Conservation (phyloP, 2,329 filamentous ascomycete species). For the Didymella arachidicola region DNA sequence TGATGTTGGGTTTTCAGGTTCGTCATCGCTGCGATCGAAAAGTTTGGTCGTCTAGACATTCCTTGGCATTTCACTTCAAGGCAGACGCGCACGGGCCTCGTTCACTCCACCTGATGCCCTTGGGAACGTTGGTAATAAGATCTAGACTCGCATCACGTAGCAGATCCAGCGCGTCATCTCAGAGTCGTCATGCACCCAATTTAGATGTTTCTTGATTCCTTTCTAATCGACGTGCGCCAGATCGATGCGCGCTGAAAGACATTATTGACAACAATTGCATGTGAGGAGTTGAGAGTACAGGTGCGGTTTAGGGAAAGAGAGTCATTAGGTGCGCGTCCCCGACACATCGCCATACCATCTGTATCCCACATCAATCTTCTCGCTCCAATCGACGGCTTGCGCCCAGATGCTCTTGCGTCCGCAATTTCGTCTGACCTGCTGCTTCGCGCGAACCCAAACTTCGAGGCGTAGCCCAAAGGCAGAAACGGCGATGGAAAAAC, state of each 20-base stretch:
- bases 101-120: constrained; percentile 6
- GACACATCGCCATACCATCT: constrained; percentile 39
- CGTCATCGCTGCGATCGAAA: constrained; percentile 1
- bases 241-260: constrained; percentile 20
- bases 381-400: constrained; percentile 28
- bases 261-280: constrained; percentile 13
- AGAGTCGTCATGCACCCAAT: constrained; percentile 22
- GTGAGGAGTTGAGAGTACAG: constrained; percentile 14
- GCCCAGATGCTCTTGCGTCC: constrained; percentile 25
- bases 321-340: constrained; percentile 31
- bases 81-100: constrained; percentile 5
- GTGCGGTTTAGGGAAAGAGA: constrained; percentile 22
- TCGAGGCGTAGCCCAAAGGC: constrained; percentile 37
- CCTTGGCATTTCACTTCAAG: background rate
- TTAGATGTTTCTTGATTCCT: constrained; percentile 33
- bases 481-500: constrained; percentile 38
- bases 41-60: background rate
- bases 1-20: constrained; percentile 23
- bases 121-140: constrained; percentile 1
- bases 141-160: constrained; percentile 9
- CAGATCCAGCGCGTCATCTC: constrained; percentile 6
- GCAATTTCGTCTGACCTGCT: constrained; percentile 27
- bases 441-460: constrained; percentile 38
- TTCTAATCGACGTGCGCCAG: constrained; percentile 32
- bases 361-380: constrained; percentile 41